Conservation (phyloP, 1,284 basidiomycete species). For the Sporisorium reilianum region DNA sequence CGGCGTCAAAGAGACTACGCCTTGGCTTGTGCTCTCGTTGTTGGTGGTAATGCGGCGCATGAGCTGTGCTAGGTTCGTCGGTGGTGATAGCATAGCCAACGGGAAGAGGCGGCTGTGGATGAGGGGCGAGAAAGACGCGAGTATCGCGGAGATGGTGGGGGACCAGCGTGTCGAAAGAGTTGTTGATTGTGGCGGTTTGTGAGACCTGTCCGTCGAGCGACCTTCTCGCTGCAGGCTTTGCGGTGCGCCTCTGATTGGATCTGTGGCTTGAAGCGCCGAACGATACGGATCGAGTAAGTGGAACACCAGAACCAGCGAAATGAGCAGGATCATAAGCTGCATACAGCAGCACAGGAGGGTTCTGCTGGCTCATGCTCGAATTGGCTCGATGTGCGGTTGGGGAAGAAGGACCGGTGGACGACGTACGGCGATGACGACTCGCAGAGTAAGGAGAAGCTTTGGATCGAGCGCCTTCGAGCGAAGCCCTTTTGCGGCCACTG, state of each 20-base stretch:
- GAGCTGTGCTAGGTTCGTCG: not conserved
- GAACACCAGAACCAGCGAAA: not conserved
- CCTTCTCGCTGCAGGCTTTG: slow-evolving; percentile 8
- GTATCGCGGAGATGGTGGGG: slow-evolving; percentile 25
- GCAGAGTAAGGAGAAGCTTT: slow-evolving; percentile 28
- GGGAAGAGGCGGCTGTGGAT: slow-evolving; percentile 19
- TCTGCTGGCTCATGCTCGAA: not conserved
- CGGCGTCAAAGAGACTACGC: slow-evolving; percentile 19
- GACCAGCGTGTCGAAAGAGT: slow-evolving; percentile 26
- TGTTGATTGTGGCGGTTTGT: slow-evolving; percentile 1
- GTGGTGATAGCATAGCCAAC: slow-evolving; percentile 40
- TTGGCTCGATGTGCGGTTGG: slow-evolving; percentile 1
- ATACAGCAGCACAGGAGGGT: slow-evolving; percentile 4
- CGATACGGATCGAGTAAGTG: slow-evolving; percentile 16
- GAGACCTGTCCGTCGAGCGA: slow-evolving; percentile 17
- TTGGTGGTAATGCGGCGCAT: not conserved
- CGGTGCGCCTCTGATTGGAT: not conserved
- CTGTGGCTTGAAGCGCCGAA: slow-evolving; percentile 2
- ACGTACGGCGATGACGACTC: slow-evolving; percentile 22
- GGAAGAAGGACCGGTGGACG: slow-evolving; percentile 15
- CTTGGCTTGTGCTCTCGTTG: slow-evolving; percentile 2
- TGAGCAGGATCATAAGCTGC: not conserved
- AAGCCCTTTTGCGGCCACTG: slow-evolving; percentile 36
- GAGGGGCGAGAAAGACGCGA: slow-evolving; percentile 20
- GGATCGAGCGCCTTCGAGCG: slow-evolving; percentile 28